Conservation (phyloP, 2,329 filamentous ascomycete genomes). For the Aspergillus pseudoglaucus region DNA sequence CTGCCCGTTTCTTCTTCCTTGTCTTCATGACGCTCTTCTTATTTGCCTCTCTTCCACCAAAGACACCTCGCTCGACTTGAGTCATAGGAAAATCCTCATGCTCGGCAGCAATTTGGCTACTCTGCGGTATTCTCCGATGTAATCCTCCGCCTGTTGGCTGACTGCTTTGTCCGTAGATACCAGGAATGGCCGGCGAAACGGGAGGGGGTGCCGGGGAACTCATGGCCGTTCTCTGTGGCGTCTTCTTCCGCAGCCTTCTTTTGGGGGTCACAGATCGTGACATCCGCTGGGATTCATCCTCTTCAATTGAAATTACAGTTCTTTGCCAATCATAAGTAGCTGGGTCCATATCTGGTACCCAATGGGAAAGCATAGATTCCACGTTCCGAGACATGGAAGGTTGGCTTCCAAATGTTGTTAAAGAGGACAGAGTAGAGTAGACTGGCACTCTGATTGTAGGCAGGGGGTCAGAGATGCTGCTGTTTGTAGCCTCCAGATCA, state of each 20-base stretch:
- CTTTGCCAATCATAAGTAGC: slow-evolving; percentile 28
- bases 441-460: neutral
- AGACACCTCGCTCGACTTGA: slow-evolving; percentile 34
- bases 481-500: neutral
- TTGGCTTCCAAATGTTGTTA: slow-evolving; percentile 21
- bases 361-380: slow-evolving; percentile 29
- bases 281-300: slow-evolving; percentile 13
- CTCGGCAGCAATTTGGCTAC: slow-evolving; percentile 26
- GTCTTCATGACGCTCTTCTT: slow-evolving; percentile 22
- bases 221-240: slow-evolving; percentile 11
- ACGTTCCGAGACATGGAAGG: slow-evolving; percentile 17
- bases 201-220: slow-evolving; percentile 13
- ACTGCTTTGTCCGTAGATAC: slow-evolving; percentile 24
- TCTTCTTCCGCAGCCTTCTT: slow-evolving; percentile 21
- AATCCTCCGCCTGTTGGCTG: slow-evolving; percentile 21
- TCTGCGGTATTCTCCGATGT: slow-evolving; percentile 17
- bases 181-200: slow-evolving; percentile 18
- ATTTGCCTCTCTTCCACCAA: slow-evolving; percentile 29
- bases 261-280: slow-evolving; percentile 13
- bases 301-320: slow-evolving; percentile 13
- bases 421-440: slow-evolving; percentile 21
- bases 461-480: neutral
- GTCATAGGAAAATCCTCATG: slow-evolving; percentile 33
- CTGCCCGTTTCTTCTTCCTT: slow-evolving; percentile 35
- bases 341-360: slow-evolving; percentile 28